Evolutionary conservation across 805 yeast genomes (phyloP).

Genomic region (Myxozyma vanderwaltii): DNA sequence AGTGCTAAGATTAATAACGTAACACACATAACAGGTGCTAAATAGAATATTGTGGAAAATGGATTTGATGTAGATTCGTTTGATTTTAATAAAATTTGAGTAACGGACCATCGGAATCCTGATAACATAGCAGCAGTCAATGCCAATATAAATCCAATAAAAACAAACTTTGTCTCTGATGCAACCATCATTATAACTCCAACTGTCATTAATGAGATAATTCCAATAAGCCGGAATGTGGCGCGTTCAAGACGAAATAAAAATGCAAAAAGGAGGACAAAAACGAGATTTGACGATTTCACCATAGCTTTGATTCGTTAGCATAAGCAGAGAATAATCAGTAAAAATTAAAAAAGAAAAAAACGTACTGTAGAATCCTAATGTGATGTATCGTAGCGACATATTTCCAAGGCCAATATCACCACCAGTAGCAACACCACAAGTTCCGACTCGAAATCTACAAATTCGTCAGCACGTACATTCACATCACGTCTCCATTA

Average conservation of each 20-base stretch:
- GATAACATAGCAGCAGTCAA: constrained; percentile 76
- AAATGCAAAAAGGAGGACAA: constrained; percentile 87
- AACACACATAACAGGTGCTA: constrained; percentile 81
- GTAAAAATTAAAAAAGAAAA: not conserved
- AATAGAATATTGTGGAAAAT: constrained; percentile 75
- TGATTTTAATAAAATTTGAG: constrained; percentile 74
- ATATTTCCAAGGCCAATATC: constrained; percentile 93
- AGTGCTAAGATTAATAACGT: constrained; percentile 64
- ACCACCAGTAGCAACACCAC: constrained; percentile 84
- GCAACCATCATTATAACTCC: constrained; percentile 89
- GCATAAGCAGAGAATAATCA: not conserved
- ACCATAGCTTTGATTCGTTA: constrained; percentile 54
- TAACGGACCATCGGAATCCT: constrained; percentile 93
- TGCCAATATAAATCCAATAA: constrained; percentile 71
- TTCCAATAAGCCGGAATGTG: constrained; percentile 63
- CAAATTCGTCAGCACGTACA: constrained; percentile 43
- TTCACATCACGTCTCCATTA: not conserved
- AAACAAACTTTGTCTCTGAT: constrained; percentile 34
- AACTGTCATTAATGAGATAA: constrained; percentile 74
- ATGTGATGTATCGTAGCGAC: constrained; percentile 74
- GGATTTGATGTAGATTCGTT: constrained; percentile 65
- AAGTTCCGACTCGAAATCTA: constrained; percentile 66
- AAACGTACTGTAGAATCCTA: constrained; percentile 70
- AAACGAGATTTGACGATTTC: constrained; percentile 82
- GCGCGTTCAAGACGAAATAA: constrained; percentile 75